A percentile compares a stretch with the other conserved stretches of the same genome.
phyloP scores from a whole-genome alignment of 129 eudicot species.

The Escallonia herrerae region DNA sequence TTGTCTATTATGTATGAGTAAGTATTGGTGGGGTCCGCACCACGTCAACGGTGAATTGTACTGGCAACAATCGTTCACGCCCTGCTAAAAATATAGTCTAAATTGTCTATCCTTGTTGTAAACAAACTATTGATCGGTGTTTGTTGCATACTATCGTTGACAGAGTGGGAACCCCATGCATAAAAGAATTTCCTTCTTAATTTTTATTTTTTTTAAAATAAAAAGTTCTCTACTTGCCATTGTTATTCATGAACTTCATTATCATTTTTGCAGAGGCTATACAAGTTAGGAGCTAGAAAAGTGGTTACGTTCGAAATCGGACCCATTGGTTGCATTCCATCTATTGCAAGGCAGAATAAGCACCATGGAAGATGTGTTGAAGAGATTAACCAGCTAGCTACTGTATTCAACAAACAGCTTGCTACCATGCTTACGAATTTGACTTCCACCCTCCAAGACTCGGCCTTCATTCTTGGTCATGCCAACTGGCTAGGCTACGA shows the following conservation, averaged over 20 bases:
- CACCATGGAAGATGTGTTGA: conserved; percentile 36
- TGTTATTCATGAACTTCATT: not conserved
- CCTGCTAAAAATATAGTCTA: no score
- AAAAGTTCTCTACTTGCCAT: no score
- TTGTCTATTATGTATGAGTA: no score
- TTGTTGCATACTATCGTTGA: no score
- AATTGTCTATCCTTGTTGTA: no score
- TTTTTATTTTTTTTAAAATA: no score
- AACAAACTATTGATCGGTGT: no score
- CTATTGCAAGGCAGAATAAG: conserved; percentile 5
- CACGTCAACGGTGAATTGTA: no score
- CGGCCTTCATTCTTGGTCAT: conserved; percentile 35
- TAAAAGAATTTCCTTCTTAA: no score
- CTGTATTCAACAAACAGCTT: conserved; percentile 31
- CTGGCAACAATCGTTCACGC: no score
- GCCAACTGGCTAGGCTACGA: conserved; percentile 27
- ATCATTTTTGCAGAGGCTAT: conserved; percentile 28
- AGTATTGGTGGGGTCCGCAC: no score
- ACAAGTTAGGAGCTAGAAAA: conserved; percentile 47
- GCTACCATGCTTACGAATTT: conserved; percentile 22
- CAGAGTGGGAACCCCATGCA: no score
- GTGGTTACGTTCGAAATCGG: conserved; percentile 48
- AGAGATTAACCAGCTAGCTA: conserved; percentile 22
- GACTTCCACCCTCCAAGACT: conserved; percentile 28
- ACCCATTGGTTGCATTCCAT: conserved; percentile 55